These are phyloP conservation scores for Phytophthora hibernalis DNA, from an alignment of 352 stramenopile species.

Conservation along the genomic window DNA sequence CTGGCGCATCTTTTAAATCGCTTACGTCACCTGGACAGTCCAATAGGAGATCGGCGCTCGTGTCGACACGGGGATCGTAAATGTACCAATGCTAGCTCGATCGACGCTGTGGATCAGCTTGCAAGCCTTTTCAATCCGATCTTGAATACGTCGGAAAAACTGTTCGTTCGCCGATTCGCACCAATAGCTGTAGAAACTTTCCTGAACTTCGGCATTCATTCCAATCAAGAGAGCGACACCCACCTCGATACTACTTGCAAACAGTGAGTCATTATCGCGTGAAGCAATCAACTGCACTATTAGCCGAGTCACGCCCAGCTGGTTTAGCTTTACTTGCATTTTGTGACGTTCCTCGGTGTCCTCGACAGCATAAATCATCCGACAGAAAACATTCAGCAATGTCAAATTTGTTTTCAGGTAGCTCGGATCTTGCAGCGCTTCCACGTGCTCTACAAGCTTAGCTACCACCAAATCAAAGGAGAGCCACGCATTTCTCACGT, in stretches of 20 bases:
- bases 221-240: conserved; percentile 73
- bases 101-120: conserved; percentile 51
- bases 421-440: conserved; percentile 56
- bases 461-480: conserved; percentile 76
- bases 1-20: conserved; percentile 16
- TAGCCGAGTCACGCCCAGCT: conserved; percentile 66
- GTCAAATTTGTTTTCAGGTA: conserved; percentile 78
- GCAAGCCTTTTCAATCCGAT: conserved; percentile 56
- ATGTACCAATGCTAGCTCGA: conserved; percentile 22
- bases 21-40: conserved; percentile 4
- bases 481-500: conserved; percentile 49
- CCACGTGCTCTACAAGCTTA: conserved; percentile 67
- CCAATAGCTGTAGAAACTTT: conserved; percentile 69
- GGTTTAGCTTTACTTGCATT: conserved; percentile 78
- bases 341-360: conserved; percentile 52
- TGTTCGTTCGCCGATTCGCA: conserved; percentile 32
- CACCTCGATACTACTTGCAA: conserved; percentile 65
- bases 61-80: background rate
- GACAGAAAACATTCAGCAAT: conserved; percentile 73
- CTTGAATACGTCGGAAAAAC: conserved; percentile 64
- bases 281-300: conserved; percentile 69
- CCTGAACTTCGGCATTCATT: conserved; percentile 83
- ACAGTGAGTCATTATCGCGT: conserved; percentile 61
- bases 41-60: conserved; percentile 3
- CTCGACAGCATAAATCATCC: conserved; percentile 75